Evolutionary conservation across 371 early-diverging fungal genomes (phyloP), one percentile per base, ranked within the genome.

Genomic region (Homolaphlyctis polyrhiza): DNA sequence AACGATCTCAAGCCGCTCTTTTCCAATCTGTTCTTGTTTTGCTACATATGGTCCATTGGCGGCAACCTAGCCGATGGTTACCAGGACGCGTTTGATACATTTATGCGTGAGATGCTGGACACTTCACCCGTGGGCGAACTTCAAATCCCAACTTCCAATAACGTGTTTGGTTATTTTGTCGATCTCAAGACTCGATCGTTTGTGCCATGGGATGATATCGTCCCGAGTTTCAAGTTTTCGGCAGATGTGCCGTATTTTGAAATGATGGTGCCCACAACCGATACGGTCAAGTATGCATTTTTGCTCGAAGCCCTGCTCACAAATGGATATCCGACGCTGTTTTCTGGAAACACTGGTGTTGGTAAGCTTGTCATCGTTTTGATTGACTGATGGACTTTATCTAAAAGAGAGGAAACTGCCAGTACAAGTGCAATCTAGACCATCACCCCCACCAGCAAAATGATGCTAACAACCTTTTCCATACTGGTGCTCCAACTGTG

Each of bases 181-280:
- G 79, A 80, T 62, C 21, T 79, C 23, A 79, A 78, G 66, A 33
- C 60, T 0, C 70, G 69, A 30, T 34, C 58, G 4, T 79, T 82
- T 55, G 67, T 62, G 14, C 68, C 71, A 18, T 84, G 84, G 84
- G 84, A 84, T 34, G 81, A 84, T 35, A 61, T 79, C 29, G 81
- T 82, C 5, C 76, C 84, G 0, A 49, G 49, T 2, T 84, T 82
- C 71, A 72, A 71, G 36, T 84, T 79, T 61, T 66, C 74, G 4
- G 27, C 63, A 1, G 77, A 76, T 1, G 63, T 78, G 0, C 84
- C 84, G 18, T 84, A 77, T 66, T 84, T 84, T 62, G 77, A 84
- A 63, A 81, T 82, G 79, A 82, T 81, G 54, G 85, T 84, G 25
- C 83, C 80, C 8, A 84, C 85, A 1, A 36, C 73, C 21, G 85